A percentile compares a stretch with the other conserved stretches of the same genome.
Conservation (phyloP, 768 basidiomycete species). For the Strobilomyces confusus region DNA sequence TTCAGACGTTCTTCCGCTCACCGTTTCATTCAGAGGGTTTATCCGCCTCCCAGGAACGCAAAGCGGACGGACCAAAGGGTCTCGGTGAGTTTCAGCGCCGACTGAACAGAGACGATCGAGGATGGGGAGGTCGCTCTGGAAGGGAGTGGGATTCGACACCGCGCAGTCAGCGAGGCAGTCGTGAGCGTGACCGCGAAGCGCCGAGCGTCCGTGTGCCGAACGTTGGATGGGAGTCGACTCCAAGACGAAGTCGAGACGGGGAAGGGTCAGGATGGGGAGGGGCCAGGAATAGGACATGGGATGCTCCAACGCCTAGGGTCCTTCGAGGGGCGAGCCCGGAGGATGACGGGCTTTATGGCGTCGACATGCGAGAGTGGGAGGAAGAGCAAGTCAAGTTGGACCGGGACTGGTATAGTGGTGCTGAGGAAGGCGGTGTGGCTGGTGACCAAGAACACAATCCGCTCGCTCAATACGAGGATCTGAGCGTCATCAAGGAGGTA, state of each 20-base stretch:
- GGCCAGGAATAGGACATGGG: constrained; percentile 59
- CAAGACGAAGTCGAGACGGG: constrained; percentile 51
- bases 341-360: constrained; percentile 55
- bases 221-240: constrained; percentile 93
- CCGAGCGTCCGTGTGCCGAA: constrained; percentile 90
- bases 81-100: constrained; percentile 91
- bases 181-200: constrained; percentile 47
- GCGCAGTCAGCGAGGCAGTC: constrained; percentile 47
- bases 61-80: constrained; percentile 64
- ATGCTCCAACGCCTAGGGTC: constrained; percentile 77
- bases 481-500: constrained; percentile 61
- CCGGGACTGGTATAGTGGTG: constrained; percentile 94
- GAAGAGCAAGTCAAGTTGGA: constrained; percentile 92
- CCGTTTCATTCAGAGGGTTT: constrained; percentile 58
- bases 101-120: constrained; percentile 70
- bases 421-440: constrained; percentile 81
- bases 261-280: constrained; percentile 63
- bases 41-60: constrained; percentile 50
- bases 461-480: constrained; percentile 88
- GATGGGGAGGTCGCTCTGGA: constrained; percentile 38
- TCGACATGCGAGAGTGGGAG: constrained; percentile 92
- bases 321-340: constrained; percentile 67
- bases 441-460: constrained; percentile 93
- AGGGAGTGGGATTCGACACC: constrained; percentile 60
- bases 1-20: neutral